A percentile compares a stretch with the other conserved stretches of the same genome.
Evolutionary conservation across 495 filamentous ascomycete genomes (phyloP).

Genomic region (Antarctomyces pellizariae): DNA sequence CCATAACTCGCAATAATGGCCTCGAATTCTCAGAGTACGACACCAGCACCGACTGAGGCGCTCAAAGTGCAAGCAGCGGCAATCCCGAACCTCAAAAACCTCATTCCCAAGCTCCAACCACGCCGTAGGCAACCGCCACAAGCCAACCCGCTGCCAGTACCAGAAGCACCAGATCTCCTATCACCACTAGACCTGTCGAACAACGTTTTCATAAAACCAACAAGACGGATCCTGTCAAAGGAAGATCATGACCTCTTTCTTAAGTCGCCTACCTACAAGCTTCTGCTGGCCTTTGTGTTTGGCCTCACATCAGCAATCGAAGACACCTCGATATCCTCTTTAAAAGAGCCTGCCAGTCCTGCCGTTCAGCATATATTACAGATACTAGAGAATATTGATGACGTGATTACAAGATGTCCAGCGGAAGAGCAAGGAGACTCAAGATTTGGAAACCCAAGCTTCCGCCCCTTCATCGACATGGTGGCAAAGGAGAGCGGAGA

Average conservation of each 20-base stretch:
- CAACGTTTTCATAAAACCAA: constrained; percentile 38
- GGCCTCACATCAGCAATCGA: constrained; percentile 60
- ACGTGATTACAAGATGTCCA: constrained; percentile 39
- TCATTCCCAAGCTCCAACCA: constrained; percentile 44
- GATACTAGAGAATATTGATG: constrained; percentile 43
- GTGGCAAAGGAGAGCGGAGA: constrained; percentile 25
- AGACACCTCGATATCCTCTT: constrained; percentile 46
- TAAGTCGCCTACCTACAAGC: constrained; percentile 48
- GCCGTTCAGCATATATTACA: constrained; percentile 37
- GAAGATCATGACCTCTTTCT: constrained; percentile 67
- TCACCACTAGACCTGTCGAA: constrained; percentile 39
- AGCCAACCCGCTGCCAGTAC: constrained; percentile 35
- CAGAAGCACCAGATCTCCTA: constrained; percentile 47
- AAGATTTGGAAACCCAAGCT: constrained; percentile 82
- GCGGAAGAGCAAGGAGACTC: constrained; percentile 69
- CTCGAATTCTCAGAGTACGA: too few relatives aligned
- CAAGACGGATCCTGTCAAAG: constrained; percentile 53
- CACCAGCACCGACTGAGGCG: too few relatives aligned
- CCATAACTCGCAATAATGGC: too few relatives aligned
- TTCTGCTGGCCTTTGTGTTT: constrained; percentile 69
- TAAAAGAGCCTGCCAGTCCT: constrained; percentile 28
- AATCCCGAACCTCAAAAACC: constrained; percentile 34
- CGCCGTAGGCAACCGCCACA: constrained; percentile 29
- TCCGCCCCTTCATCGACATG: constrained; percentile 61
- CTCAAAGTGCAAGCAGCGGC: constrained; percentile 11